These are phyloP conservation scores for Abrus precatorius DNA, from an alignment of 306 rosid species.

Conservation along the genomic window DNA sequence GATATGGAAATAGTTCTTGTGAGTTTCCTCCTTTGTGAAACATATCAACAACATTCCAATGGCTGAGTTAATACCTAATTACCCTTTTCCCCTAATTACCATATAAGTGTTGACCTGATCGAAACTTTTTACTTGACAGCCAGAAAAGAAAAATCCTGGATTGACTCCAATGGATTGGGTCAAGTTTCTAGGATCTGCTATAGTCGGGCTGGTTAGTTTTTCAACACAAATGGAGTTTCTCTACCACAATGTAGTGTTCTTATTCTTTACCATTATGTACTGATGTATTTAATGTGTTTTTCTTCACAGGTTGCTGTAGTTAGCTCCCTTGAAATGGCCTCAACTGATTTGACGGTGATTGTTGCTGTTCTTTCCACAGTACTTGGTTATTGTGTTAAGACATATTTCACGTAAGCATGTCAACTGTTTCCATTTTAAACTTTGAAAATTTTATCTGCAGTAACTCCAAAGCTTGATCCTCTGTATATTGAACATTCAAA, in stretches of 20 bases:
- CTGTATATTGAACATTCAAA: neutral
- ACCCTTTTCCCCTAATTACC: neutral
- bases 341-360: slow-evolving; percentile 73
- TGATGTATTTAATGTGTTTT: slow-evolving; percentile 29
- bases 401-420: slow-evolving; percentile 84
- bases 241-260: neutral
- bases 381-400: slow-evolving; percentile 84
- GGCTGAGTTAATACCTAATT: neutral
- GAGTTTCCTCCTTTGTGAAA: slow-evolving; percentile 50
- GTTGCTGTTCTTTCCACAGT: slow-evolving; percentile 79
- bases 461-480: slow-evolving; percentile 1
- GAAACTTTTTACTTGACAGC: slow-evolving; percentile 63
- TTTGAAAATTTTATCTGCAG: slow-evolving; percentile 6
- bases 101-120: slow-evolving; percentile 34
- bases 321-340: slow-evolving; percentile 71
- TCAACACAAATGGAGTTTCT: neutral
- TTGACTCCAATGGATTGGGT: slow-evolving; percentile 99
- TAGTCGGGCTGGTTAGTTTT: slow-evolving; percentile 87
- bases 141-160: slow-evolving; percentile 96
- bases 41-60: slow-evolving; percentile 1
- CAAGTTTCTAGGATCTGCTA: slow-evolving; percentile 80
- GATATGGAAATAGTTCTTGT: slow-evolving; percentile 97
- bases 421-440: slow-evolving; percentile 5
- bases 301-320: slow-evolving; percentile 74
- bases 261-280: slow-evolving; percentile 17